Percentiles rank a stretch among this genome's conserved stretches.
Evolutionary conservation across 2,329 filamentous ascomycete species (phyloP).

Genomic region (Paramyrothecium roridum): DNA sequence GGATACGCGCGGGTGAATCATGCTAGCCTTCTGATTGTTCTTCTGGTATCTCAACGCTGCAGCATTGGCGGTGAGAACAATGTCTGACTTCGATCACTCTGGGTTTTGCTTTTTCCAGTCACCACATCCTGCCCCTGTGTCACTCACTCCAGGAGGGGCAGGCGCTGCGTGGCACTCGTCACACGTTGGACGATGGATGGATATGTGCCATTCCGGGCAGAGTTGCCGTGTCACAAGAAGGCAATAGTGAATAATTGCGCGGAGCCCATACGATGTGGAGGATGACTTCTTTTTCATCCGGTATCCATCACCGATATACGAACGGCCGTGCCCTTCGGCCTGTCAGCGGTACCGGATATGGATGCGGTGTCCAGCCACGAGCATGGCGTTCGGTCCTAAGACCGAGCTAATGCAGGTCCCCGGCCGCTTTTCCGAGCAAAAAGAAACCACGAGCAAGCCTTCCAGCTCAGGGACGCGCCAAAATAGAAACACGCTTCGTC

Average conservation of each 20-base stretch:
- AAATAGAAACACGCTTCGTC: neutral
- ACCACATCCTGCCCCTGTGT: neutral
- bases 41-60: neutral
- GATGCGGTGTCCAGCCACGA: neutral
- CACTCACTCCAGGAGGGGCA: neutral
- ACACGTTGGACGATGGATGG: neutral
- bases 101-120: neutral
- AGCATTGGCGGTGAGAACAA: slow-evolving; percentile 1
- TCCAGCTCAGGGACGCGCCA: neutral
- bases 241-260: neutral
- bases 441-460: neutral
- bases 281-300: neutral
- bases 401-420: neutral
- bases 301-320: neutral
- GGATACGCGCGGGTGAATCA: neutral
- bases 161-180: neutral
- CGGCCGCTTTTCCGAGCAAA: neutral
- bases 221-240: neutral
- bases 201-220: neutral
- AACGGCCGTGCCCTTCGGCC: neutral
- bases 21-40: neutral
- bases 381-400: neutral
- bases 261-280: neutral
- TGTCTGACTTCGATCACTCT: neutral
- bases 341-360: neutral